A percentile compares a stretch with the other conserved stretches of the same genome.
These are phyloP conservation scores for Serendipita sp. DNA, from an alignment of 768 basidiomycete species.

Conservation along the genomic window DNA sequence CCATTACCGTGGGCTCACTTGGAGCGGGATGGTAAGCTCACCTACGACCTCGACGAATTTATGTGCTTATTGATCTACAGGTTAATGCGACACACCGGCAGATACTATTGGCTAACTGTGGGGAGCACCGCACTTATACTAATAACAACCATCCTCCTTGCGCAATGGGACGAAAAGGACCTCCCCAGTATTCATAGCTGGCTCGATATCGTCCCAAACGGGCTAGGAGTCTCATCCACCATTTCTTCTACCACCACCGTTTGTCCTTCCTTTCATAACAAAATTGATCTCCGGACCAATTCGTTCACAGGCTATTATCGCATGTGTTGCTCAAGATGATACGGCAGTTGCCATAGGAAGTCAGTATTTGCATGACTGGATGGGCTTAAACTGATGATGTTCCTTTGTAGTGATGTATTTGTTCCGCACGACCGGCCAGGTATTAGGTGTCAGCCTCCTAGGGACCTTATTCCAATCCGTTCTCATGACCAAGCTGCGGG, in stretches of 20 bases:
- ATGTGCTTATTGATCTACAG: constrained; percentile 23
- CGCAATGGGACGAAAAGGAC: constrained; percentile 50
- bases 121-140: constrained; percentile 45
- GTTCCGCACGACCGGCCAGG: constrained; percentile 88
- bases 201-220: constrained; percentile 66
- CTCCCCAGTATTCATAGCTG: constrained; percentile 45
- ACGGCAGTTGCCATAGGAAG: constrained; percentile 83
- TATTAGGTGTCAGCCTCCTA: constrained; percentile 80
- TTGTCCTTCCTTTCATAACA: not conserved
- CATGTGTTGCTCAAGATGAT: constrained; percentile 62
- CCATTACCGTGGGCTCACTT: constrained; percentile 72
- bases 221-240: constrained; percentile 37
- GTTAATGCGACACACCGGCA: constrained; percentile 77
- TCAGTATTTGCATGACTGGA: constrained; percentile 27
- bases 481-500: constrained; percentile 50
- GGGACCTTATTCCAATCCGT: constrained; percentile 75
- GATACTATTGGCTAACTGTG: constrained; percentile 62
- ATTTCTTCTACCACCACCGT: not conserved
- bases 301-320: constrained; percentile 63
- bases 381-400: constrained; percentile 1
- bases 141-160: constrained; percentile 42
- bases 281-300: not conserved
- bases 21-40: constrained; percentile 64
- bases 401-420: constrained; percentile 63
- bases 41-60: not conserved